Evolutionary conservation across 768 basidiomycete genomes (phyloP), one percentile per base, ranked within the genome.

Genomic region (Tricholoma flavovirens): DNA sequence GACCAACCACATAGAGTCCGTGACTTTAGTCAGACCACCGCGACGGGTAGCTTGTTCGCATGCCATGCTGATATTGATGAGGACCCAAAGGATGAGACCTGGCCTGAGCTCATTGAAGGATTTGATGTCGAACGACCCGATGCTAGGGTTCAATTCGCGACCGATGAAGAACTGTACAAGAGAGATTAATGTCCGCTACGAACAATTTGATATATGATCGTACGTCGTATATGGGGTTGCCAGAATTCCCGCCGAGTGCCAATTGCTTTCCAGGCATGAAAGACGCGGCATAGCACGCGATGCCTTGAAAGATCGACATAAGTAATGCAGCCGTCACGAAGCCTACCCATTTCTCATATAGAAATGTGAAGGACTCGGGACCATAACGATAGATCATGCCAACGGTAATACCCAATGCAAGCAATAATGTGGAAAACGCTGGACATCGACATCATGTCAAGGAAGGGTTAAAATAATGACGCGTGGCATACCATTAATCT

Each of bases 1-100:
- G 15, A 95, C 89, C 19, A 98, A 80, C 79, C 87, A 85, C 90
- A 98, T 90, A 22, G 91, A 92, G 72, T 97, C 95, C 1, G 93
- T 93, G 60, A 88, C 75, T 14, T 78, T 73, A 22, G 65, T 60
- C 62, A 86, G 68, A 29, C 80, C 86, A n/a, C 88, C 91, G 29
- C 85, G 81, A 55, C 89, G 88, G 53, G 80, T 80, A 10, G 90
- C 91, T 69, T 99, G 97, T 66, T 87, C 88, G 69, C 95, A 97
- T 1, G 86, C 81, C 84, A 94, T 89, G 68, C 87, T 87, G 59
- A 98, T 84, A 71, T 98, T 86, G 70, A 95, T 77, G 54, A 99
- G 79, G 24, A 84, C 76, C 96, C 97, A 99, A 15, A 93, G 82
- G 62, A 95, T 95, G 53, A 97, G 79, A 17, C 93, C 93, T 0